Conservation (phyloP, 495 filamentous ascomycete species). For the Podospora bellae-mahoneyi region DNA sequence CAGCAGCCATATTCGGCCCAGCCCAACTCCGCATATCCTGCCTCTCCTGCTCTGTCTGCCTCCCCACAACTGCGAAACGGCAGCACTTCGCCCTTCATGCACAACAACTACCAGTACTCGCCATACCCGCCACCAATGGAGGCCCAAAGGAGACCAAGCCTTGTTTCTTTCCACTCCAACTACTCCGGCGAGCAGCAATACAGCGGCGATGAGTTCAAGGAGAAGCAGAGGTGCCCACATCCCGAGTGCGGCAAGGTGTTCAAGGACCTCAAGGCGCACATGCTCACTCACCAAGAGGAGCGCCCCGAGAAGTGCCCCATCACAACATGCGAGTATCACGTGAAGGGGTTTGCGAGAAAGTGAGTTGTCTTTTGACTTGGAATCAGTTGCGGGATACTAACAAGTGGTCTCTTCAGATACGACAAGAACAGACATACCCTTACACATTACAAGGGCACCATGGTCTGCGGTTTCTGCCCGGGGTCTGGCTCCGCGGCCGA, state of each 20-base stretch:
- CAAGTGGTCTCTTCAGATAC: slow-evolving; percentile 45
- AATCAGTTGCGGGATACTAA: not conserved
- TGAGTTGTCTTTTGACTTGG: slow-evolving; percentile 10
- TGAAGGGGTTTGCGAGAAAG: slow-evolving; percentile 94
- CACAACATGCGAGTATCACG: slow-evolving; percentile 88
- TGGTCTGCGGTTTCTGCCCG: slow-evolving; percentile 98
- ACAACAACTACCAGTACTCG: slow-evolving; percentile 61
- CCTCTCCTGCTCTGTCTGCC: slow-evolving; percentile 45
- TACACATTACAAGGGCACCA: slow-evolving; percentile 98
- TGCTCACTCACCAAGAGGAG: slow-evolving; percentile 93
- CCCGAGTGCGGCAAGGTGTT: slow-evolving; percentile 83
- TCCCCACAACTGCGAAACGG: slow-evolving; percentile 46
- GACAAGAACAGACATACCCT: slow-evolving; percentile 97
- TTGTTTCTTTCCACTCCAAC: slow-evolving; percentile 33
- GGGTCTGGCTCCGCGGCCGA: slow-evolving; percentile 88
- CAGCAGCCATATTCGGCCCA: slow-evolving; percentile 38
- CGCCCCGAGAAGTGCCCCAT: slow-evolving; percentile 97
- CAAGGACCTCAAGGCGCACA: slow-evolving; percentile 93
- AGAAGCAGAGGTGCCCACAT: slow-evolving; percentile 68
- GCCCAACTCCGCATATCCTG: slow-evolving; percentile 40
- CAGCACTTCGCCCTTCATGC: slow-evolving; percentile 45
- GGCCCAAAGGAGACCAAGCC: slow-evolving; percentile 34
- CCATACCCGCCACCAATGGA: slow-evolving; percentile 59
- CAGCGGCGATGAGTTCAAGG: slow-evolving; percentile 62
- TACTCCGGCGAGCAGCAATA: slow-evolving; percentile 52